These are phyloP conservation scores for Jamesozyma rosinii DNA, from an alignment of 805 yeast genomes.

Conservation along the genomic window DNA sequence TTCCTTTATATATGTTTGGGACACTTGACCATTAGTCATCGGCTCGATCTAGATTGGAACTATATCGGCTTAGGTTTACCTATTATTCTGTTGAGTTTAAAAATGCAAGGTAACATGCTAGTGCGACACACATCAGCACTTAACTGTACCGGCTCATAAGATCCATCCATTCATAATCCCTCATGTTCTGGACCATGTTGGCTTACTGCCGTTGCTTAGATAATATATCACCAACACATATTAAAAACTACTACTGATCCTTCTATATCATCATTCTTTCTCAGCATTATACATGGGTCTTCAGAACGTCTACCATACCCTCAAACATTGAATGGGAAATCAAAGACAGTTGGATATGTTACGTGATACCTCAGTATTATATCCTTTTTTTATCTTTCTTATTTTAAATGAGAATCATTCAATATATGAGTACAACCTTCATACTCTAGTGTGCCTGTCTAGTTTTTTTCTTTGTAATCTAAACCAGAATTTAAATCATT, in stretches of 20 bases:
- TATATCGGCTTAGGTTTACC: too few species aligned
- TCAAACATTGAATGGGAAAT: constrained; percentile 1
- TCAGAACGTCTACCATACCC: constrained; percentile 5
- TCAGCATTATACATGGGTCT: constrained; percentile 6
- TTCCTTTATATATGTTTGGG: too few species aligned
- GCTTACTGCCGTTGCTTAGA: too few species aligned
- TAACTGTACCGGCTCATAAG: too few species aligned
- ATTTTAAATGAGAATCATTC: constrained; percentile 12
- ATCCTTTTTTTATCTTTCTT: constrained; percentile 5
- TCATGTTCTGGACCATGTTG: too few species aligned
- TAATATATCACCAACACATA: constrained; percentile 1
- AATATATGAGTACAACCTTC: constrained; percentile 16
- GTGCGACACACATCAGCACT: too few species aligned
- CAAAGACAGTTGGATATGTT: constrained; percentile 5
- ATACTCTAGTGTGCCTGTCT: constrained; percentile 10
- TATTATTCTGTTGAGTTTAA: too few species aligned
- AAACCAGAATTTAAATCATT: constrained; percentile 12
- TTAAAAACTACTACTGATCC: constrained; percentile 10
- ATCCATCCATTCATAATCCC: too few species aligned
- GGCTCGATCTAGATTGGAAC: too few species aligned
- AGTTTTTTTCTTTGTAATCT: constrained; percentile 16
- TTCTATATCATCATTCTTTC: background rate
- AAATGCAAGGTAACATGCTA: too few species aligned
- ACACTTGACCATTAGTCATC: too few species aligned
- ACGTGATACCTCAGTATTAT: constrained; percentile 3